Base-by-base conservation (phyloP, 805 yeast species). In the Clavispora carvajalis region DNA sequence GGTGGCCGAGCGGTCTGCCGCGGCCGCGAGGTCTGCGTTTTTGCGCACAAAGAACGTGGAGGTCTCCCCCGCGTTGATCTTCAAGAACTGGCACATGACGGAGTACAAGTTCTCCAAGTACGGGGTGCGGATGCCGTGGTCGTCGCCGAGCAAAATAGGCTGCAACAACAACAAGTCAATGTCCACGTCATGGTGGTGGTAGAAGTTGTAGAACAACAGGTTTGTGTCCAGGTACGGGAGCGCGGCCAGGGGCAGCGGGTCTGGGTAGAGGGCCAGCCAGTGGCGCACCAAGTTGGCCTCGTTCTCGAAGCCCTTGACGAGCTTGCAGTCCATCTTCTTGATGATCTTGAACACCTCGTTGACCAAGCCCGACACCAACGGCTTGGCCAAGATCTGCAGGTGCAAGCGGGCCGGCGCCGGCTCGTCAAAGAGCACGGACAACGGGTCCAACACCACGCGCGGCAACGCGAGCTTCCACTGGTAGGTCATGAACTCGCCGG, bases 101-200 rank as follows among this genome's bases (percentile, higher is more conserved):
- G 95, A 88, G 58, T 87, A 90, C 42, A 87, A 65, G 51, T 86
- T 86, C 63, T 90, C 97, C 58, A 90, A 69, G 58, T 90, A 90
- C 2, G 97, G 96, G 0, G 96, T 87, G 58, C 84, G 82, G 40
- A 88, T 80, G 36, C 83, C 81, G 56, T 77, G 77, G 57, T 89
- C 96, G 63, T 89, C 96, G n/a, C 93, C 95, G 42, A 89, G 69
- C 40, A 90, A 67, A 38, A 90, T 90, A 5, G 96, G 95, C 56
- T 88, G 95, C 46, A 90, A 73, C 39, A 90, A 65, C 33, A 88
- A 67, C 55, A 88, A 70, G 63, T 90, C 97, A 31, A 85, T 69
- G 45, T 82, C 79, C 44, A 86, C 59, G 33, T 76, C 78, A 23
- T 46, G 45, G 36, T 50, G 76, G 56, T 57, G 73, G 56, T 65